phyloP scores from a whole-genome alignment of 106 monocot genomes.

The Dioscorea alata region DNA sequence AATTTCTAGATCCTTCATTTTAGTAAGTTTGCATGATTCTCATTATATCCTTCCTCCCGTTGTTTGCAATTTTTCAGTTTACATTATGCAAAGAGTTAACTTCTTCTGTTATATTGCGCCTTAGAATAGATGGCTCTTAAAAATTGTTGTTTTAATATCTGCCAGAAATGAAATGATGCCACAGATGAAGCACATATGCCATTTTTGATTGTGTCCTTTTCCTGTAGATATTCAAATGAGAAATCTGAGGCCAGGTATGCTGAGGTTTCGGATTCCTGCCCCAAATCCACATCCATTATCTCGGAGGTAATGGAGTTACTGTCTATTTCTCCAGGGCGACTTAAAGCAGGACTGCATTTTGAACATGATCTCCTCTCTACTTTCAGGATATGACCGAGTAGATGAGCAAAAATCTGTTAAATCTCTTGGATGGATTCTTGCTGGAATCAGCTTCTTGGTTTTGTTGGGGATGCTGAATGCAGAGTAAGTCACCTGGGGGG shows the following conservation, averaged over 20 bases:
- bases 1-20: too few relatives aligned
- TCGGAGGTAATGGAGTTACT: slow-evolving; percentile 19
- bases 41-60: too few relatives aligned
- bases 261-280: slow-evolving; percentile 17
- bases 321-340: background rate
- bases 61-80: too few relatives aligned
- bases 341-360: background rate
- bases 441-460: background rate
- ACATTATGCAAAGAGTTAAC: too few relatives aligned
- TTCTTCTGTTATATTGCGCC: too few relatives aligned
- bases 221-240: slow-evolving; percentile 73
- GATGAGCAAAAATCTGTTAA: background rate
- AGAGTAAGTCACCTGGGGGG: too few relatives aligned
- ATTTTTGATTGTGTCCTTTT: too few relatives aligned
- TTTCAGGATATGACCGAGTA: background rate
- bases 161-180: too few relatives aligned
- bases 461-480: background rate
- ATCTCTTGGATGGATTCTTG: background rate
- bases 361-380: background rate
- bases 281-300: slow-evolving; percentile 3
- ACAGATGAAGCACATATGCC: too few relatives aligned
- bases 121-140: too few relatives aligned
- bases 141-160: too few relatives aligned
- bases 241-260: slow-evolving; percentile 72
- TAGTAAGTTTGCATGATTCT: too few relatives aligned